Conservation (phyloP, 73 alveolate species). For the Symbiodinium natans region DNA sequence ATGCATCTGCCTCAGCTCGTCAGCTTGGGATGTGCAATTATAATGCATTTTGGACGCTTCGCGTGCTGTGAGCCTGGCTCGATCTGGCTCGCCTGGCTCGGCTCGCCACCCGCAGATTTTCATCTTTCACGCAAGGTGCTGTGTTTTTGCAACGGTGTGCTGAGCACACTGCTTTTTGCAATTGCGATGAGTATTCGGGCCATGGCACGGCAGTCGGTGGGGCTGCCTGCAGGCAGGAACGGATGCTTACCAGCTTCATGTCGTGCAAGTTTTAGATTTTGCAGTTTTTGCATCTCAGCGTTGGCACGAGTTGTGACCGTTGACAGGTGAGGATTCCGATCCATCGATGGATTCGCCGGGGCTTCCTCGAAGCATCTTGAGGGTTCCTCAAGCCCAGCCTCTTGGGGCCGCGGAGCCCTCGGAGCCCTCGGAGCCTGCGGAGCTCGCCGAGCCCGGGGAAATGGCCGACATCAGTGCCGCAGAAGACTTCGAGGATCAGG, state of each 20-base stretch:
- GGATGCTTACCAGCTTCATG: background rate
- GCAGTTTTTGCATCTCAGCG: background rate
- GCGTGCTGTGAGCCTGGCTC: too few species aligned
- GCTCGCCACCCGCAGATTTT: too few species aligned
- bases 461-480: conserved; percentile 15
- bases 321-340: background rate
- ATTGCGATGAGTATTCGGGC: background rate
- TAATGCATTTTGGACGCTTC: too few species aligned
- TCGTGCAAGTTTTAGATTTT: background rate
- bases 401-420: too few species aligned
- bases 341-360: background rate
- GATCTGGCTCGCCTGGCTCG: too few species aligned
- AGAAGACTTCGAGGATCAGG: background rate
- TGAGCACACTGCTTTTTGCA: too few species aligned
- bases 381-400: too few species aligned
- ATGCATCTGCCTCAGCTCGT: background rate
- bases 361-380: background rate
- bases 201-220: background rate
- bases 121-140: too few species aligned
- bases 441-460: too few species aligned
- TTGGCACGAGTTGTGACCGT: background rate
- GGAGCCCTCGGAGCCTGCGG: too few species aligned
- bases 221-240: background rate
- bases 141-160: too few species aligned
- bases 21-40: too few species aligned